A percentile compares a stretch with the other conserved stretches of the same genome.
Evolutionary conservation across 345 rosid species (phyloP).

Genomic region (Salix koriyanagi): DNA sequence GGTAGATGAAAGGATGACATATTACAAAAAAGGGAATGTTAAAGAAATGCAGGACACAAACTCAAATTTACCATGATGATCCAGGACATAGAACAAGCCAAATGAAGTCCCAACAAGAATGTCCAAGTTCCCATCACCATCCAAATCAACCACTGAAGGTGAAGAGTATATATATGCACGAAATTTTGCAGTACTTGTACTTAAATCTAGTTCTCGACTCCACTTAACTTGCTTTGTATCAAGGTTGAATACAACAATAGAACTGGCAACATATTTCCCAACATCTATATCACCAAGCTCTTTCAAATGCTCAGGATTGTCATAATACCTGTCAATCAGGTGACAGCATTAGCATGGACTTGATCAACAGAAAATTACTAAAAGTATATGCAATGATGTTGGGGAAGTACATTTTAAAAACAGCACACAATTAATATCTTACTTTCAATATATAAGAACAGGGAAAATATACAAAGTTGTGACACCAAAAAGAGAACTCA

Average conservation of each 20-base stretch:
- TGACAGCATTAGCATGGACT: neutral
- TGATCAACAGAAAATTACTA: neutral
- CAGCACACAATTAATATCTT: neutral
- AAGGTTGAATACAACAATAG: constrained; percentile 89
- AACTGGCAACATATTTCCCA: constrained; percentile 82
- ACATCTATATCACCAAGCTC: constrained; percentile 86
- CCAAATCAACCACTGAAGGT: constrained; percentile 95
- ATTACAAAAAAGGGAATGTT: constrained; percentile 1
- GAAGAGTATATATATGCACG: constrained; percentile 92
- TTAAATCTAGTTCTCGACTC: constrained; percentile 73
- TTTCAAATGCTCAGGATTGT: constrained; percentile 81
- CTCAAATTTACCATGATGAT: constrained; percentile 76
- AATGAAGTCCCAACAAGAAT: constrained; percentile 94
- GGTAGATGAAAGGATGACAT: neutral
- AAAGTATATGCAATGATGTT: neutral
- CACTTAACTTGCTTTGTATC: constrained; percentile 98
- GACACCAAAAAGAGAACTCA: constrained; percentile 42
- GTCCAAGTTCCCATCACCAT: constrained; percentile 98
- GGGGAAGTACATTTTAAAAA: neutral
- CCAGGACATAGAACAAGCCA: constrained; percentile 93
- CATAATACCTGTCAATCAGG: constrained; percentile 67
- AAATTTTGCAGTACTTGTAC: constrained; percentile 62
- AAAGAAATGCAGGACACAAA: neutral
- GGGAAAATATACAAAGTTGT: neutral
- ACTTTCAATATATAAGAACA: neutral